These are phyloP conservation scores for Apodospora peruviana DNA, from an alignment of 495 filamentous ascomycete species.

Conservation along the genomic window DNA sequence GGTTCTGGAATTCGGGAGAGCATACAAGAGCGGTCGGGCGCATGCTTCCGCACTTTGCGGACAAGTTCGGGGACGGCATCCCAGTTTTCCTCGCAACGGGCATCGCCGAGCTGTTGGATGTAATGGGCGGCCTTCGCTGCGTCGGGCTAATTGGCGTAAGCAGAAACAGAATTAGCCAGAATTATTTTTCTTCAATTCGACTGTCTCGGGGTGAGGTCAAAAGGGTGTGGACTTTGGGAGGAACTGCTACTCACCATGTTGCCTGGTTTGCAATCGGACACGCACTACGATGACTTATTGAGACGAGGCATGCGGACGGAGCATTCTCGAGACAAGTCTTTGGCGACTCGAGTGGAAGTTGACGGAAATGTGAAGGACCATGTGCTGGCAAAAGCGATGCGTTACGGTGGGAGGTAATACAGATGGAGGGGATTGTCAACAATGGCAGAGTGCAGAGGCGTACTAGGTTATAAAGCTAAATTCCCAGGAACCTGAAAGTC, in stretches of 20 bases:
- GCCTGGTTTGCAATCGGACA: constrained; percentile 18
- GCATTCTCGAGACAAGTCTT: constrained; percentile 8
- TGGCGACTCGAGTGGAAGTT: neutral
- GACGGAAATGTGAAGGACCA: neutral
- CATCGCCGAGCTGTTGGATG: constrained; percentile 71
- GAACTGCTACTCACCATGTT: constrained; percentile 23
- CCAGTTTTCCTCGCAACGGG: constrained; percentile 85
- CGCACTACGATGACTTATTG: constrained; percentile 28
- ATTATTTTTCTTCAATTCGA: too few species aligned
- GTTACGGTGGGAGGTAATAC: too few species aligned
- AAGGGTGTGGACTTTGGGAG: too few species aligned
- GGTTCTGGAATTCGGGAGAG: constrained; percentile 10
- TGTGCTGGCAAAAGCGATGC: neutral
- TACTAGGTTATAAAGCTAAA: too few species aligned
- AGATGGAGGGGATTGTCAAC: too few species aligned
- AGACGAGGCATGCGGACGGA: constrained; percentile 23
- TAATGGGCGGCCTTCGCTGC: constrained; percentile 70
- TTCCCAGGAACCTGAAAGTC: too few species aligned
- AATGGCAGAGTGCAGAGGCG: neutral
- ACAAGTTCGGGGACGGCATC: constrained; percentile 82
- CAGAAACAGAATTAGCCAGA: neutral
- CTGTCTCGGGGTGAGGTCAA: neutral
- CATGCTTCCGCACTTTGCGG: constrained; percentile 90
- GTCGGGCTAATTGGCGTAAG: constrained; percentile 32
- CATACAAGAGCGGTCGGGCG: constrained; percentile 78